These are phyloP conservation scores for Cyamopsis tetragonoloba DNA, from an alignment of 306 rosid genomes.

Conservation along the genomic window DNA sequence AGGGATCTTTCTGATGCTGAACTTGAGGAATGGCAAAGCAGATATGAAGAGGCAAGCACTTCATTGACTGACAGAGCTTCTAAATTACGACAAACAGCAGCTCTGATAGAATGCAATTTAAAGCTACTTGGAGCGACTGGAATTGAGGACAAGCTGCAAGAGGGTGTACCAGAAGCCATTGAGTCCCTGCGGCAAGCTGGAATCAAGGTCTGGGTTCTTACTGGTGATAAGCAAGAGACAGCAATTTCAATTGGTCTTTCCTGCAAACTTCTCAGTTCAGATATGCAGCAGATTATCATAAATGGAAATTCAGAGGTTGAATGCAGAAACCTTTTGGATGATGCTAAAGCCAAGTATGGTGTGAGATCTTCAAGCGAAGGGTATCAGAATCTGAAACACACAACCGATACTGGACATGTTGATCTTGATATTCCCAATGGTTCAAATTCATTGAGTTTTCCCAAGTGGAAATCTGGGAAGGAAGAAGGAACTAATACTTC, in stretches of 20 bases:
- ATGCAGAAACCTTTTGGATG: slow-evolving; percentile 67
- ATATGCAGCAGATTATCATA: slow-evolving; percentile 73
- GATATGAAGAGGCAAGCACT: slow-evolving; percentile 92
- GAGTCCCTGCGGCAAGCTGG: slow-evolving; percentile 94
- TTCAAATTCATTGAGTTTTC: slow-evolving; percentile 36
- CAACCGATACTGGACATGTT: slow-evolving; percentile 35
- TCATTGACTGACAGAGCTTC: slow-evolving; percentile 69
- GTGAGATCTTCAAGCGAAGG: slow-evolving; percentile 38
- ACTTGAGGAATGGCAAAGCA: slow-evolving; percentile 78
- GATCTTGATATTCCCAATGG: slow-evolving; percentile 37
- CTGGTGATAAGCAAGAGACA: slow-evolving; percentile 99
- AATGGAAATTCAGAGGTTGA: slow-evolving; percentile 75
- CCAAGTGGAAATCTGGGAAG: slow-evolving; percentile 46
- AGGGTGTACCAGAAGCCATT: slow-evolving; percentile 94
- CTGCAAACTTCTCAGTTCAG: slow-evolving; percentile 76
- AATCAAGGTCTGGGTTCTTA: slow-evolving; percentile 97
- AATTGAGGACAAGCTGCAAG: slow-evolving; percentile 97
- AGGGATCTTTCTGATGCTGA: slow-evolving; percentile 70
- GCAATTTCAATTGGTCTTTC: slow-evolving; percentile 94
- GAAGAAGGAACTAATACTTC: slow-evolving; percentile 51
- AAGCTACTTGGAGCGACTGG: slow-evolving; percentile 88
- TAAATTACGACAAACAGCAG: slow-evolving; percentile 76
- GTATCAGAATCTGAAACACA: slow-evolving; percentile 30
- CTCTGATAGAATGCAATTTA: slow-evolving; percentile 68
- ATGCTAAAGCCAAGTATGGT: slow-evolving; percentile 62